Evolutionary conservation across 108 stramenopile genomes (phyloP).

Genomic region (Parietichytrium sp.): DNA sequence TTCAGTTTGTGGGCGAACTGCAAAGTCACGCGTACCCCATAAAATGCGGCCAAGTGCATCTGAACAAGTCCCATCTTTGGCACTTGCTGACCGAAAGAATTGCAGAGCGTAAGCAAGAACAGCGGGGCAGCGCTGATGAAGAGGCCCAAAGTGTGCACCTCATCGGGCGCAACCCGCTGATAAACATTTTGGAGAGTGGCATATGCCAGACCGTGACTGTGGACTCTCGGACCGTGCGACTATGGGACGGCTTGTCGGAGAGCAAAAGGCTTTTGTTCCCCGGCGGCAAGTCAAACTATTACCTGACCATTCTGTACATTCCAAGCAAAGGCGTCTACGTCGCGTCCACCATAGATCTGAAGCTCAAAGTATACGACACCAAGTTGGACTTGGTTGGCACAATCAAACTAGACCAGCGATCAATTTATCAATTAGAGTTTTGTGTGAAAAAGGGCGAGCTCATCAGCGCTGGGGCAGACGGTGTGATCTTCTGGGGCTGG

Average conservation of each 20-base stretch:
- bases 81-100: too few species aligned
- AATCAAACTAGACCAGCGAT: neutral
- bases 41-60: too few species aligned
- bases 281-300: neutral
- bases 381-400: neutral
- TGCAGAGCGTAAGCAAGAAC: too few species aligned
- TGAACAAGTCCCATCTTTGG: too few species aligned
- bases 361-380: neutral
- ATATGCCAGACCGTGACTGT: too few species aligned
- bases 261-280: neutral
- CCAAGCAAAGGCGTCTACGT: constrained; percentile 4
- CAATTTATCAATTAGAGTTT: neutral
- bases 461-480: constrained; percentile 1
- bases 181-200: too few species aligned
- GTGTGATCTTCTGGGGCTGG: constrained; percentile 20
- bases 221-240: neutral
- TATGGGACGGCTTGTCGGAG: neutral
- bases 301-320: neutral
- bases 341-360: neutral
- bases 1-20: too few species aligned
- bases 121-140: too few species aligned
- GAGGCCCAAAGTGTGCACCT: too few species aligned
- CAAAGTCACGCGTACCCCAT: too few species aligned
- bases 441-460: neutral
- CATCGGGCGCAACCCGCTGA: too few species aligned